Evolutionary conservation across 1,284 basidiomycete genomes (phyloP).

Genomic region (Takashimella koratensis): DNA sequence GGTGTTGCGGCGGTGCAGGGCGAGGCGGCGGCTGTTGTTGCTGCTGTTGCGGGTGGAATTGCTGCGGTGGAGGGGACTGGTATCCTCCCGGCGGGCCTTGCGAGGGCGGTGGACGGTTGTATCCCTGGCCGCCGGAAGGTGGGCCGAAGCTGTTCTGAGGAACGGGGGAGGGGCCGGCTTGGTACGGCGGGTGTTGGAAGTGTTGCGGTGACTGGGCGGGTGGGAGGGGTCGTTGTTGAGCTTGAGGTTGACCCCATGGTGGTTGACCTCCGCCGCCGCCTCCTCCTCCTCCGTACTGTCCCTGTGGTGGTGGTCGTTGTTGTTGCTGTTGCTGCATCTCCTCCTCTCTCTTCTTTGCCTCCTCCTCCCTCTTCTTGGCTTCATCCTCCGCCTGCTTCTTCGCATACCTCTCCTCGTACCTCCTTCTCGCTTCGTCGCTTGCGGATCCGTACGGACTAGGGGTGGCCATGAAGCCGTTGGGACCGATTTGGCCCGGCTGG

Average conservation of each 20-base stretch:
- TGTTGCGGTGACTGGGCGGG: not conserved
- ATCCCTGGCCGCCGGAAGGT: not conserved
- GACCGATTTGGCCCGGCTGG: slow-evolving; percentile 1
- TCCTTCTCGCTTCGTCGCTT: slow-evolving; percentile 41
- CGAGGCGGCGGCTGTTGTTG: slow-evolving; percentile 15
- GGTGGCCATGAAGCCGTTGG: slow-evolving; percentile 27
- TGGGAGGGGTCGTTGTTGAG: slow-evolving; percentile 10
- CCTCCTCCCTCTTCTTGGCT: slow-evolving; percentile 18
- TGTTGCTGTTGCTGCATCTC: slow-evolving; percentile 7
- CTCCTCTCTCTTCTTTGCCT: slow-evolving; percentile 3
- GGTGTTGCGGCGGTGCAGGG: slow-evolving; percentile 14
- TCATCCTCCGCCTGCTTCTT: slow-evolving; percentile 40
- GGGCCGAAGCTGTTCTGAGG: not conserved
- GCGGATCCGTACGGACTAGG: slow-evolving; percentile 40
- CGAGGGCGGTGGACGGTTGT: slow-evolving; percentile 2
- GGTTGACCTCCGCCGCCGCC: slow-evolving; percentile 1
- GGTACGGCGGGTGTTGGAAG: not conserved
- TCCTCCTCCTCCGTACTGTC: slow-evolving; percentile 6
- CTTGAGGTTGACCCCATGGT: slow-evolving; percentile 10
- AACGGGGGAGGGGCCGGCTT: not conserved
- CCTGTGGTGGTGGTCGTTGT: slow-evolving; percentile 10
- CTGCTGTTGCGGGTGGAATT: slow-evolving; percentile 5
- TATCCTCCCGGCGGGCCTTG: slow-evolving; percentile 13
- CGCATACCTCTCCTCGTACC: slow-evolving; percentile 46
- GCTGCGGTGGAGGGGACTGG: slow-evolving; percentile 12